These are phyloP conservation scores for Thelephora terrestris DNA, from an alignment of 1,284 basidiomycete species.

Conservation along the genomic window DNA sequence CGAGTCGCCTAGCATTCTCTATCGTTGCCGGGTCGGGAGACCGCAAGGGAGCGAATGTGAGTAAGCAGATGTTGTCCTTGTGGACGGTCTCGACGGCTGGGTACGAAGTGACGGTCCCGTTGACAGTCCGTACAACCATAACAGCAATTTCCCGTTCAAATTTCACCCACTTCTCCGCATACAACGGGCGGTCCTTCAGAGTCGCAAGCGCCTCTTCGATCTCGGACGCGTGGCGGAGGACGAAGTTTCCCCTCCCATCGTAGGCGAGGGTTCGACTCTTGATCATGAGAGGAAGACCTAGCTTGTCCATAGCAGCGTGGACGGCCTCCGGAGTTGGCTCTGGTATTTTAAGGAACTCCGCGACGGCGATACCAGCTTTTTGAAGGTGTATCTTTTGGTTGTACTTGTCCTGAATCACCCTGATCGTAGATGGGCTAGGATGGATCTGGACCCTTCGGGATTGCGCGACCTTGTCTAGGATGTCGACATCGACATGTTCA, in stretches of 20 bases:
- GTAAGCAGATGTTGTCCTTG: slow-evolving; percentile 89
- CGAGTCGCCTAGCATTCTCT: slow-evolving; percentile 58
- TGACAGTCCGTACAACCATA: slow-evolving; percentile 84
- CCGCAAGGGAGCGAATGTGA: slow-evolving; percentile 83
- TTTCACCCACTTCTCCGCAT: slow-evolving; percentile 91
- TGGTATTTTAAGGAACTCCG: slow-evolving; percentile 54
- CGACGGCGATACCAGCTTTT: slow-evolving; percentile 56
- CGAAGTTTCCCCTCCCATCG: slow-evolving; percentile 92
- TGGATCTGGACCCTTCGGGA: slow-evolving; percentile 60
- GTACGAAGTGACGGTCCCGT: slow-evolving; percentile 76
- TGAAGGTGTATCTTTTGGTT: slow-evolving; percentile 78
- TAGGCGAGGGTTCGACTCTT: slow-evolving; percentile 94
- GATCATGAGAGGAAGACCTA: slow-evolving; percentile 92
- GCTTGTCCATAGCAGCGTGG: slow-evolving; percentile 34
- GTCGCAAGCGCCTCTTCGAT: slow-evolving; percentile 55
- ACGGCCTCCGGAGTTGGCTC: slow-evolving; percentile 51
- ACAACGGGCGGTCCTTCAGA: slow-evolving; percentile 63
- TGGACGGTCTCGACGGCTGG: slow-evolving; percentile 95
- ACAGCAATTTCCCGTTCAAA: slow-evolving; percentile 92
- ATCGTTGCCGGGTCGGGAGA: slow-evolving; percentile 49
- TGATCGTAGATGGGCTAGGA: slow-evolving; percentile 78
- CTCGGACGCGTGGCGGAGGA: slow-evolving; percentile 50
- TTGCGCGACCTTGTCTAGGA: slow-evolving; percentile 60
- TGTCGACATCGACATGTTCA: slow-evolving; percentile 85
- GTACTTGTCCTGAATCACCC: slow-evolving; percentile 93